phyloP scores from a whole-genome alignment of 352 stramenopile species.

The Aphanomyces invadans region DNA sequence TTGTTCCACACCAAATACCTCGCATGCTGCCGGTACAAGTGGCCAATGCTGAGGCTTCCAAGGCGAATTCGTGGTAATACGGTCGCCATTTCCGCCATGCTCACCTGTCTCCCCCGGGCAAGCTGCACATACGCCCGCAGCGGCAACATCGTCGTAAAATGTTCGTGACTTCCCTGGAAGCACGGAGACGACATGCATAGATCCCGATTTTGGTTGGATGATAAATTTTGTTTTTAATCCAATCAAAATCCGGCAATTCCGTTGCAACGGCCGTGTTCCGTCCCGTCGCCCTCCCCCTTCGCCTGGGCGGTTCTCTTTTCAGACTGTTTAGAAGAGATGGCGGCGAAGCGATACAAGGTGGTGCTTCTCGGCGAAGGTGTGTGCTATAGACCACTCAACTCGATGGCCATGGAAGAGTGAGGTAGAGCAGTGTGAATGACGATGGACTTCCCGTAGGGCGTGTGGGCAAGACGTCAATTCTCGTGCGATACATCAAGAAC shows the following conservation, averaged over 20 bases:
- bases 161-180: background rate
- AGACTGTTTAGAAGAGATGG: conserved; percentile 16
- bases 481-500: conserved; percentile 90
- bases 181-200: background rate
- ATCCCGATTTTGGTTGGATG: background rate
- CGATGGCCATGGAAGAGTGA: background rate
- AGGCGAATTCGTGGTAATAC: too few species aligned
- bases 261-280: conserved; percentile 13
- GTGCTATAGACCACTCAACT: background rate
- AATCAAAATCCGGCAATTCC: conserved; percentile 5
- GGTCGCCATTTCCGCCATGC: too few species aligned
- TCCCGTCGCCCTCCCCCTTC: background rate
- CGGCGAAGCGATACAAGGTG: conserved; percentile 41
- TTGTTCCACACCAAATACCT: background rate
- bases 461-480: conserved; percentile 93
- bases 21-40: too few species aligned
- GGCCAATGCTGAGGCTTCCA: too few species aligned
- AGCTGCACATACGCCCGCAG: too few species aligned
- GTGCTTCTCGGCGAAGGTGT: conserved; percentile 78
- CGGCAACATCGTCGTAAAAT: too few species aligned
- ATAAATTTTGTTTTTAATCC: conserved; percentile 10
- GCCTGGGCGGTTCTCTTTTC: conserved; percentile 6
- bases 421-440: background rate
- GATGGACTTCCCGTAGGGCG: too few species aligned
- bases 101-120: too few species aligned